Conservation (phyloP, 192 early-diverging fungal genomes). For the Coemansia sp. region DNA sequence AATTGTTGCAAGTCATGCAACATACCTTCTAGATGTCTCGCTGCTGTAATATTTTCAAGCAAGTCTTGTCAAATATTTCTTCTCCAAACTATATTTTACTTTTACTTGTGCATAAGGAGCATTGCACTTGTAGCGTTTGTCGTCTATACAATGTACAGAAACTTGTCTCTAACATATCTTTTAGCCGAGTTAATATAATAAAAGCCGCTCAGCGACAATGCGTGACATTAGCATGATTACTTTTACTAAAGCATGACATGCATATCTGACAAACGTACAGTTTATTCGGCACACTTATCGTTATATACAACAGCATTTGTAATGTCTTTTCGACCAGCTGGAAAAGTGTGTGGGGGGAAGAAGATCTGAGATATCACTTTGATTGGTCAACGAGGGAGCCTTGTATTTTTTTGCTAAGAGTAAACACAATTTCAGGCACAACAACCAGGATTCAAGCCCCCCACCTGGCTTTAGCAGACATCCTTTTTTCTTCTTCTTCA, state of each 20-base stretch:
- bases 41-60: neutral
- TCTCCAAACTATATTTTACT: neutral
- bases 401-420: neutral
- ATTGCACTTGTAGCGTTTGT: neutral
- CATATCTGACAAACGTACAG: neutral
- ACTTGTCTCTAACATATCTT: neutral
- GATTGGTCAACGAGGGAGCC: neutral
- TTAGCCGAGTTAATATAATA: neutral
- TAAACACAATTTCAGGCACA: neutral
- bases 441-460: neutral
- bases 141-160: neutral
- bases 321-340: neutral
- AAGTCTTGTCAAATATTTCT: neutral
- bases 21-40: conserved; percentile 1
- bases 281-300: neutral
- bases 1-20: conserved; percentile 19
- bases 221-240: neutral
- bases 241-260: neutral
- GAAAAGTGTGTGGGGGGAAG: neutral
- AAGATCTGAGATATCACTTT: neutral
- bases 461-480: too few relatives aligned
- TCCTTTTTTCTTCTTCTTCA: neutral
- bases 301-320: neutral
- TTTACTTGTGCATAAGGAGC: neutral
- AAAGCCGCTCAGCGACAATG: neutral